These are phyloP conservation scores for Ustilago tritici DNA, from an alignment of 1,284 basidiomycete species.

Conservation along the genomic window DNA sequence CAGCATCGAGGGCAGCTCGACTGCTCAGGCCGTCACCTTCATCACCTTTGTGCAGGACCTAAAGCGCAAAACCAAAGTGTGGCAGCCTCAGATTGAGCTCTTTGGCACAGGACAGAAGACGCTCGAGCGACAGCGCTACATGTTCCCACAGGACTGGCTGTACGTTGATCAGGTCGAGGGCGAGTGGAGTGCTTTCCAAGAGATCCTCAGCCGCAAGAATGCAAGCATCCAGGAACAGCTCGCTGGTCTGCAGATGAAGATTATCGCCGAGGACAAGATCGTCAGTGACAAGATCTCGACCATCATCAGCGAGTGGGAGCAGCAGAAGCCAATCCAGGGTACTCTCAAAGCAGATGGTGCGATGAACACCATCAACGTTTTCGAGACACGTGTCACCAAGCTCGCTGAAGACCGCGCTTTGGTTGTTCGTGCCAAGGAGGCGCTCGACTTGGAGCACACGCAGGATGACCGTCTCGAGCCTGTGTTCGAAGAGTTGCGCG, in stretches of 20 bases:
- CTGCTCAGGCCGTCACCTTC: conserved; percentile 96
- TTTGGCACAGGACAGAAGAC: conserved; percentile 96
- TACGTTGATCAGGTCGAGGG: conserved; percentile 97
- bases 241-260: conserved; percentile 95
- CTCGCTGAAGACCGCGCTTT: conserved; percentile 94
- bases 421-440: conserved; percentile 94
- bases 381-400: conserved; percentile 87
- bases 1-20: conserved; percentile 77
- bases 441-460: conserved; percentile 89
- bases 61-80: conserved; percentile 94
- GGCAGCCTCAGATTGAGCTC: conserved; percentile 96
- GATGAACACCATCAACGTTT: conserved; percentile 92
- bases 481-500: conserved; percentile 92
- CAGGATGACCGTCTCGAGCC: conserved; percentile 91
- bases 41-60: conserved; percentile 99
- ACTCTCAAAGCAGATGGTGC: conserved; percentile 94
- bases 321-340: conserved; percentile 93
- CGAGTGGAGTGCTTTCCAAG: conserved; percentile 98
- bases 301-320: conserved; percentile 92
- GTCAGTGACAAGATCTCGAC: conserved; percentile 78
- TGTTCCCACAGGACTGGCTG: conserved; percentile 96
- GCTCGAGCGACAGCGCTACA: conserved; percentile 93
- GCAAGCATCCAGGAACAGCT: conserved; percentile 98
- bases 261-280: conserved; percentile 98
- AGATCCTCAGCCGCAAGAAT: conserved; percentile 97